A percentile compares a stretch with the other conserved stretches of the same genome.
phyloP scores from a whole-genome alignment of 2,329 filamentous ascomycete genomes.

The Aspergillus sp. region DNA sequence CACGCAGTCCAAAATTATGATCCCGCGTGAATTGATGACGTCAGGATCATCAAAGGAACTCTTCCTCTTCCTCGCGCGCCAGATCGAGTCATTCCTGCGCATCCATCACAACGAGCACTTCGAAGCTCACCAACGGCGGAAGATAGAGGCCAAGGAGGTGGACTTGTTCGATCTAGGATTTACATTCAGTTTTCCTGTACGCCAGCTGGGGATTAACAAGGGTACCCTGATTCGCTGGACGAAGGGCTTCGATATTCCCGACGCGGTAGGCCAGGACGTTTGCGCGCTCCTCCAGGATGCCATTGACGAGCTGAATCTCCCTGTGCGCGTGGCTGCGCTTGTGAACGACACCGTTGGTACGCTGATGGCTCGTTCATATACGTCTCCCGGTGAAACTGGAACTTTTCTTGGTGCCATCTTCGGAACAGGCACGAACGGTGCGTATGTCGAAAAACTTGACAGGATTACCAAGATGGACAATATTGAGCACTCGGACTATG shows the following conservation, averaged over 20 bases:
- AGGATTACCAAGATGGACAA: conserved; percentile 75
- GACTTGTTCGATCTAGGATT: conserved; percentile 93
- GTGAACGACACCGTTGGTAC: conserved; percentile 98
- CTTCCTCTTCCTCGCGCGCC: conserved; percentile 87
- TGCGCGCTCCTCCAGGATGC: conserved; percentile 85
- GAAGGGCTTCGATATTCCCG: conserved; percentile 96
- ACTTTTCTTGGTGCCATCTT: conserved; percentile 96
- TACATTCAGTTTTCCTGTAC: conserved; percentile 96
- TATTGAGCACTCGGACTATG: conserved; percentile 61
- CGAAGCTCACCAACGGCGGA: conserved; percentile 64
- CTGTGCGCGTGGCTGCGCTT: conserved; percentile 90
- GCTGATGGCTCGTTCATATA: conserved; percentile 95
- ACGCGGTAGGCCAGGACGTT: conserved; percentile 91
- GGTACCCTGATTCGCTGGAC: conserved; percentile 95
- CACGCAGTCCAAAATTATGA: conserved; percentile 87
- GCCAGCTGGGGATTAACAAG: conserved; percentile 93
- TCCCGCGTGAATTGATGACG: conserved; percentile 86
- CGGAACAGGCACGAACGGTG: conserved; percentile 94
- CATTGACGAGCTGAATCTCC: conserved; percentile 81
- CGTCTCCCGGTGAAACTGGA: conserved; percentile 79
- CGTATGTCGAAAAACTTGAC: conserved; percentile 88
- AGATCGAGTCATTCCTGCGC: conserved; percentile 85
- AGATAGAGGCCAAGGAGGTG: conserved; percentile 61
- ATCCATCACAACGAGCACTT: conserved; percentile 89
- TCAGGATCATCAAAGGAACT: conserved; percentile 83